A percentile compares a stretch with the other conserved stretches of the same genome.
phyloP scores from a whole-genome alignment of 2,329 filamentous ascomycete species.

The Coleophoma eucalyptorum region DNA sequence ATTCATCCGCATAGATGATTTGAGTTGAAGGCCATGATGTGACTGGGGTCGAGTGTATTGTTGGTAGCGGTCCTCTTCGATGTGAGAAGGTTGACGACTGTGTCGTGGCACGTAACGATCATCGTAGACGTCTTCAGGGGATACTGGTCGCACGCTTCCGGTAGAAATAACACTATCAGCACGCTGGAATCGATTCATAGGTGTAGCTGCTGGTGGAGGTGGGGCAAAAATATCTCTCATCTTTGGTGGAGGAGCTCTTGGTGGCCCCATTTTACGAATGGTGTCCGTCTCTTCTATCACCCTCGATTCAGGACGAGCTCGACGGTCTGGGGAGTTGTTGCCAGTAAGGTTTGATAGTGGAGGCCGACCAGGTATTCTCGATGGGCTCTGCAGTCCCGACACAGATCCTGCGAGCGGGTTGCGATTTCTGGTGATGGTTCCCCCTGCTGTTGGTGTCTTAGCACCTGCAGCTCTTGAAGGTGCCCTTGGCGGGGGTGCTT shows the following conservation, averaged over 20 bases:
- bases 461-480: slow-evolving; percentile 14
- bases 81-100: slow-evolving; percentile 29
- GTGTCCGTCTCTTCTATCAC: slow-evolving; percentile 28
- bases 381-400: slow-evolving; percentile 47
- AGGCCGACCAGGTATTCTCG: slow-evolving; percentile 65
- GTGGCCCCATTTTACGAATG: slow-evolving; percentile 44
- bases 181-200: slow-evolving; percentile 47
- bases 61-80: slow-evolving; percentile 24
- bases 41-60: slow-evolving; percentile 14
- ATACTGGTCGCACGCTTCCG: slow-evolving; percentile 53
- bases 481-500: slow-evolving; percentile 19
- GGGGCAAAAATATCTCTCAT: slow-evolving; percentile 78
- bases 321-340: slow-evolving; percentile 79
- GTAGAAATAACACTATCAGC: slow-evolving; percentile 43
- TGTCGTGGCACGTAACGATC: slow-evolving; percentile 43
- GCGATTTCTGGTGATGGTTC: slow-evolving; percentile 20
- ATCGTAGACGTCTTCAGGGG: slow-evolving; percentile 84
- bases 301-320: slow-evolving; percentile 19
- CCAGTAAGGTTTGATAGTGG: slow-evolving; percentile 68
- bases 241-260: slow-evolving; percentile 76
- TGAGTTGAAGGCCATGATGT: slow-evolving; percentile 16
- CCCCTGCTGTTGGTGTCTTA: slow-evolving; percentile 52
- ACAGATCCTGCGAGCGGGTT: slow-evolving; percentile 17
- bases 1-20: slow-evolving; percentile 35
- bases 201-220: slow-evolving; percentile 43